A percentile compares a stretch with the other conserved stretches of the same genome.
phyloP scores from a whole-genome alignment of 2,329 filamentous ascomycete genomes.

The Venturia effusa region DNA sequence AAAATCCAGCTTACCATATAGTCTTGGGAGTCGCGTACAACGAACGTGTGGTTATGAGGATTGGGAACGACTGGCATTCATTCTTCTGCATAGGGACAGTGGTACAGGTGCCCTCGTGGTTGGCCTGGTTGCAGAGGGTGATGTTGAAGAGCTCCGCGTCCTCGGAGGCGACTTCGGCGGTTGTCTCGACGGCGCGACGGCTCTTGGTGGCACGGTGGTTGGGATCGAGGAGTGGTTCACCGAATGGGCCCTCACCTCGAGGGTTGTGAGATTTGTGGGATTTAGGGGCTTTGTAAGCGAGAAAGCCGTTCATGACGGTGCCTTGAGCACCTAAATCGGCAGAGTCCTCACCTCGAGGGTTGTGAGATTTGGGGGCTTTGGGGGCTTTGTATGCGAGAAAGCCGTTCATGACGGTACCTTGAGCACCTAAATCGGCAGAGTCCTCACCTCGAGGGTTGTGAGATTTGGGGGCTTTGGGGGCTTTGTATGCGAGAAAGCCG shows the following conservation, averaged over 20 bases:
- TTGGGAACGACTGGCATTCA: not conserved
- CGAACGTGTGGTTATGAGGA: not conserved
- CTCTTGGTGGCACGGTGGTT: not conserved
- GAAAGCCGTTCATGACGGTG: not conserved
- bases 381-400: not conserved
- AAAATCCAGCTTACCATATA: not conserved
- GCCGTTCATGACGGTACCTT: not conserved
- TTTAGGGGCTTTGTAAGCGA: too few species aligned
- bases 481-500: too few species aligned
- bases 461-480: too few species aligned
- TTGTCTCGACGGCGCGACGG: not conserved
- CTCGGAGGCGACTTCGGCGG: not conserved
- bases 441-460: too few species aligned
- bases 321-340: not conserved
- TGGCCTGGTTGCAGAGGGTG: not conserved
- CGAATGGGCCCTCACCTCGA: too few species aligned
- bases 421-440: not conserved
- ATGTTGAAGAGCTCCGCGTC: not conserved
- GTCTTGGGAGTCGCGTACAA: not conserved
- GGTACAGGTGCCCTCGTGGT: not conserved
- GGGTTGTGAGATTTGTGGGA: too few species aligned
- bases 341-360: too few species aligned
- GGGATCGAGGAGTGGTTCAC: not conserved
- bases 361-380: too few species aligned
- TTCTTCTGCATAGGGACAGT: not conserved